A percentile compares a stretch with the other conserved stretches of the same genome.
These are phyloP conservation scores for Mentha longifolia DNA, from an alignment of 257 asterid genomes.

Conservation along the genomic window DNA sequence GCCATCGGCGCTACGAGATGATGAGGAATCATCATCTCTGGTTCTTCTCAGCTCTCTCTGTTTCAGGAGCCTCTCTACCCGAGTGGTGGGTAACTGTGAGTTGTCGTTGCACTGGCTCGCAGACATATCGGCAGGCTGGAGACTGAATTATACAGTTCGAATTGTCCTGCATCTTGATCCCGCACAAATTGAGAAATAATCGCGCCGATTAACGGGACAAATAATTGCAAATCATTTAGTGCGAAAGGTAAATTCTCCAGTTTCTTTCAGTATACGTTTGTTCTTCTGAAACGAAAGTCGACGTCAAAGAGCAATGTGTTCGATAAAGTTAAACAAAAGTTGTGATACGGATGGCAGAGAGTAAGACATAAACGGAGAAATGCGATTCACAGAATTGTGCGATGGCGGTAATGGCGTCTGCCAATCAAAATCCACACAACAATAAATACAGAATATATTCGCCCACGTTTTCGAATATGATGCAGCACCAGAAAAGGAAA, in stretches of 20 bases:
- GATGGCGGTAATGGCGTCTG: constrained; percentile 43
- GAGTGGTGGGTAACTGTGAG: constrained; percentile 48
- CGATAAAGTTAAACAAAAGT: neutral
- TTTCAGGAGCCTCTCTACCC: constrained; percentile 72
- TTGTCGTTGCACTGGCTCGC: constrained; percentile 59
- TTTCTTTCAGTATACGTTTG: constrained; percentile 8
- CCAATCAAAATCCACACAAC: constrained; percentile 30
- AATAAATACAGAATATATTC: constrained; percentile 23
- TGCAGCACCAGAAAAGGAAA: too few relatives aligned
- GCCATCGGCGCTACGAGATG: neutral
- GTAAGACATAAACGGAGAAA: constrained; percentile 17
- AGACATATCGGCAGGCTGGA: constrained; percentile 61
- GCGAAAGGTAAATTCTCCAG: constrained; percentile 26
- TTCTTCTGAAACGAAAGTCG: constrained; percentile 1
- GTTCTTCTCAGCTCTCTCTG: constrained; percentile 67
- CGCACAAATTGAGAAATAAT: constrained; percentile 43
- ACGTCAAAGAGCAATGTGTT: too few relatives aligned
- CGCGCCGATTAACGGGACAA: constrained; percentile 25
- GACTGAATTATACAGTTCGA: constrained; percentile 43
- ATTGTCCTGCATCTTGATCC: constrained; percentile 62
- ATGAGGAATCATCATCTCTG: constrained; percentile 55
- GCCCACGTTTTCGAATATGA: constrained; percentile 18
- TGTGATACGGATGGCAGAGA: constrained; percentile 30
- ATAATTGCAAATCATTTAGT: constrained; percentile 3
- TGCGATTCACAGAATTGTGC: constrained; percentile 55